Evolutionary conservation across 2,329 filamentous ascomycete genomes (phyloP).

Genomic region (Penicillium polonicum): DNA sequence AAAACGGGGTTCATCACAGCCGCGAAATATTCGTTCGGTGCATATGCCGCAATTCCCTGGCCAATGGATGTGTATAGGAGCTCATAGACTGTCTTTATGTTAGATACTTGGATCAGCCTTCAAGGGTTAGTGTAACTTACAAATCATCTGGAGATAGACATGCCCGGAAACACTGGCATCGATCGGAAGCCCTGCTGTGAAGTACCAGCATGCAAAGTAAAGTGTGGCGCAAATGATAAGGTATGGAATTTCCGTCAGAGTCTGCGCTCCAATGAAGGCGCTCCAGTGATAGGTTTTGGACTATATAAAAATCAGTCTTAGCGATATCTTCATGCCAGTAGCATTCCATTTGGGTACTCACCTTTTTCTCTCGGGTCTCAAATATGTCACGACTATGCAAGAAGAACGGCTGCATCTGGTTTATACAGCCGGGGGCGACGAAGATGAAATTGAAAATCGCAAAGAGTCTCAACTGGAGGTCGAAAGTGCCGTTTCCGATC

Average conservation of each 20-base stretch:
- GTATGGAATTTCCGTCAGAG: conserved; percentile 50
- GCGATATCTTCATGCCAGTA: background rate
- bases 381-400: conserved; percentile 58
- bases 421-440: conserved; percentile 58
- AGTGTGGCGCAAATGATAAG: conserved; percentile 47
- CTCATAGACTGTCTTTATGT: conserved; percentile 38
- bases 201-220: conserved; percentile 59
- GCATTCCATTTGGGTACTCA: background rate
- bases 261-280: conserved; percentile 56
- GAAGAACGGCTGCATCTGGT: conserved; percentile 61
- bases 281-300: conserved; percentile 62
- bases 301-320: conserved; percentile 12
- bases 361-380: conserved; percentile 59
- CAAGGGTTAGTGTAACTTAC: conserved; percentile 18
- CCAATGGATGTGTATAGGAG: conserved; percentile 47
- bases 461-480: conserved; percentile 57
- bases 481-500: conserved; percentile 52
- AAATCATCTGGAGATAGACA: conserved; percentile 43
- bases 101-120: background rate
- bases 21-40: conserved; percentile 61
- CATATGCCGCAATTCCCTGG: conserved; percentile 58
- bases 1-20: conserved; percentile 58
- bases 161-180: conserved; percentile 36
- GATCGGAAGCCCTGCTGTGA: conserved; percentile 50
- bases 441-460: conserved; percentile 65